Percentiles rank a stretch among this genome's conserved stretches.
Evolutionary conservation across 1,139 yeast species (phyloP).

Genomic region (Yarrowia galli): DNA sequence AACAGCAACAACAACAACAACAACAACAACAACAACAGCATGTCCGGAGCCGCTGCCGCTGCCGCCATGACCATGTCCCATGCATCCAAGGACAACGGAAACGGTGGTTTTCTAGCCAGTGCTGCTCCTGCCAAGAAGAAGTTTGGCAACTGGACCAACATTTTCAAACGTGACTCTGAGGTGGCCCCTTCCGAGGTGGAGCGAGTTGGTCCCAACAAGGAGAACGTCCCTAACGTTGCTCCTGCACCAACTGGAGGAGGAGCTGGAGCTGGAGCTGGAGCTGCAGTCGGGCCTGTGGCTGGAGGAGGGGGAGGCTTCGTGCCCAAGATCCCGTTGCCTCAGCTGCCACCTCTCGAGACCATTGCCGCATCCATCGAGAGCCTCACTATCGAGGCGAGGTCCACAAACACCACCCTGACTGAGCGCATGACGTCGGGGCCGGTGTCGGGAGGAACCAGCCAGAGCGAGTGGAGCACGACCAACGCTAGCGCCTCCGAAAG

Average conservation of each 20-base stretch:
- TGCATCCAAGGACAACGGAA: conserved; percentile 10
- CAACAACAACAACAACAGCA: background rate
- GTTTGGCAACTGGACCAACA: conserved; percentile 34
- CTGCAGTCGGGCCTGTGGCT: no score
- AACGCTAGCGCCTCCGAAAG: conserved; percentile 10
- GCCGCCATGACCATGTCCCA: conserved; percentile 4
- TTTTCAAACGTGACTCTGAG: conserved; percentile 20
- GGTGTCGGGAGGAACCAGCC: conserved; percentile 1
- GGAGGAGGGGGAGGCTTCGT: background rate
- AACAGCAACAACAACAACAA: background rate
- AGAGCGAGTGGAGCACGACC: conserved; percentile 23
- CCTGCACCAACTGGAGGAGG: background rate
- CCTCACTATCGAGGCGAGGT: conserved; percentile 6
- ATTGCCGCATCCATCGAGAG: conserved; percentile 23
- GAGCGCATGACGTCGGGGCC: conserved; percentile 15
- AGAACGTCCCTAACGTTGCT: conserved; percentile 3
- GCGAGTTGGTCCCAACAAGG: conserved; percentile 9
- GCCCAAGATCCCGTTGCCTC: conserved; percentile 29
- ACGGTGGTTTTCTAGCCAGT: background rate
- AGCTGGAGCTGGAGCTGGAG: background rate
- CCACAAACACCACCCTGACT: conserved; percentile 5
- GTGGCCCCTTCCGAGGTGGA: background rate
- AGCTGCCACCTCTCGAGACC: conserved; percentile 23
- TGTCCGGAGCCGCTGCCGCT: conserved; percentile 2
- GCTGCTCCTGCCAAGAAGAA: conserved; percentile 21